A percentile compares a stretch with the other conserved stretches of the same genome.
phyloP scores from a whole-genome alignment of 2,329 filamentous ascomycete species.

The Aureobasidium subglaciale region DNA sequence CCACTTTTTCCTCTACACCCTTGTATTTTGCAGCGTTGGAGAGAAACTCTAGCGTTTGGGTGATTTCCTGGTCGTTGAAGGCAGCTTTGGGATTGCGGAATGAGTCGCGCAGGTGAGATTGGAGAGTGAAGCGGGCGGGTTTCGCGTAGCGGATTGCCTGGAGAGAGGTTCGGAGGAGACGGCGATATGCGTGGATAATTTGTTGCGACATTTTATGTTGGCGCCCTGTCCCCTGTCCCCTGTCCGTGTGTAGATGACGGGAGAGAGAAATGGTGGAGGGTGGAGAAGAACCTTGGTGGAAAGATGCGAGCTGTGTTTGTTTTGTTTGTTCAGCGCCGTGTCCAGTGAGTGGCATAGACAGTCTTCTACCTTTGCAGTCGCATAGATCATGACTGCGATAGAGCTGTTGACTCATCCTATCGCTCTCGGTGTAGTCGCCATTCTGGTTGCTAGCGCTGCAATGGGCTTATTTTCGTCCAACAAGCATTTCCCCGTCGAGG shows the following conservation, averaged over 20 bases:
- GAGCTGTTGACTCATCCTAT: not conserved
- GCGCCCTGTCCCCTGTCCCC: too few species aligned
- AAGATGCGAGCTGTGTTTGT: not conserved
- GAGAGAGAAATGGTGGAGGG: not conserved
- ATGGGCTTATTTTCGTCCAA: slow-evolving; percentile 64
- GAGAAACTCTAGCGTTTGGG: slow-evolving; percentile 65
- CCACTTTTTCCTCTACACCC: slow-evolving; percentile 64
- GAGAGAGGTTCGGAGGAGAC: slow-evolving; percentile 60
- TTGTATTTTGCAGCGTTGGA: slow-evolving; percentile 54
- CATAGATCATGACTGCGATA: not conserved
- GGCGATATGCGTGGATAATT: slow-evolving; percentile 60
- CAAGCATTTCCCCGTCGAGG: slow-evolving; percentile 77
- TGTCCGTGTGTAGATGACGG: not conserved
- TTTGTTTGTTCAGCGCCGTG: slow-evolving; percentile 13
- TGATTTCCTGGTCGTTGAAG: slow-evolving; percentile 34
- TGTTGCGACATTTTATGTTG: not conserved
- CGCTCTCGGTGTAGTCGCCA: not conserved
- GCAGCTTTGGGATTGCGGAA: slow-evolving; percentile 30
- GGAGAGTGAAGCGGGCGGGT: slow-evolving; percentile 57
- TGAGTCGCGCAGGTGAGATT: slow-evolving; percentile 41
- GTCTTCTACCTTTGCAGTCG: not conserved
- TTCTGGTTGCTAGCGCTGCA: slow-evolving; percentile 34
- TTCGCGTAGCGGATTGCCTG: slow-evolving; percentile 64
- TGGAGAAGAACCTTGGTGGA: not conserved
- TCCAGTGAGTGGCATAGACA: too few species aligned